phyloP scores from a whole-genome alignment of 1,139 yeast genomes.

The Arxiozyma heterogenica region DNA sequence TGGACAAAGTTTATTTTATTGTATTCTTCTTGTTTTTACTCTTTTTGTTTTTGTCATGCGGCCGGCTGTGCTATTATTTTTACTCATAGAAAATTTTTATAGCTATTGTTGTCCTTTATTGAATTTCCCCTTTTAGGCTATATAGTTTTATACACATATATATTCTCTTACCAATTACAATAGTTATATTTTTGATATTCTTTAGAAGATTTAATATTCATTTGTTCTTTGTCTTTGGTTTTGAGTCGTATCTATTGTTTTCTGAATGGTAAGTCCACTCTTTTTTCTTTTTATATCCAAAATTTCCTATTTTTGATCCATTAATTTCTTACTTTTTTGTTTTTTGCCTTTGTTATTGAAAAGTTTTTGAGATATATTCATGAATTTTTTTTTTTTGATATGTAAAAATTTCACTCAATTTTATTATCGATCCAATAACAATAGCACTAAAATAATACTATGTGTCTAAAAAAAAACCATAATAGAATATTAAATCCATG shows the following conservation, averaged over 20 bases:
- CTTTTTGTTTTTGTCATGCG: background rate
- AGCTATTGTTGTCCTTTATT: too few relatives aligned
- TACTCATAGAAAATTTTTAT: too few relatives aligned
- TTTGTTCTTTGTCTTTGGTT: too few relatives aligned
- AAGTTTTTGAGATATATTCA: background rate
- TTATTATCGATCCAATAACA: background rate
- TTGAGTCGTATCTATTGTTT: background rate
- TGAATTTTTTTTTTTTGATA: background rate
- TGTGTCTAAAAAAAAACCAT: background rate
- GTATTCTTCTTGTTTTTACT: background rate
- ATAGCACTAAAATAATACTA: background rate
- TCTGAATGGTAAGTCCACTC: background rate
- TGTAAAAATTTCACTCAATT: background rate
- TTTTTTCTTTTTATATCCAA: too few relatives aligned
- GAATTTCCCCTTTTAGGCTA: too few relatives aligned
- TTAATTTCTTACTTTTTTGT: too few relatives aligned
- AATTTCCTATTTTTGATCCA: too few relatives aligned
- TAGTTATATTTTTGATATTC: background rate
- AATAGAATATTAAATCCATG: background rate
- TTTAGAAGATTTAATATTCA: background rate
- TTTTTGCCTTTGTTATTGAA: background rate
- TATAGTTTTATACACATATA: too few relatives aligned
- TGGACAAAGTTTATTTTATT: background rate
- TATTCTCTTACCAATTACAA: background rate
- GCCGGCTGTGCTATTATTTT: background rate